Evolutionary conservation across 2,329 filamentous ascomycete genomes (phyloP), one percentile per base, ranked within the genome.

Genomic region (Hypoxylon rubiginosum): DNA sequence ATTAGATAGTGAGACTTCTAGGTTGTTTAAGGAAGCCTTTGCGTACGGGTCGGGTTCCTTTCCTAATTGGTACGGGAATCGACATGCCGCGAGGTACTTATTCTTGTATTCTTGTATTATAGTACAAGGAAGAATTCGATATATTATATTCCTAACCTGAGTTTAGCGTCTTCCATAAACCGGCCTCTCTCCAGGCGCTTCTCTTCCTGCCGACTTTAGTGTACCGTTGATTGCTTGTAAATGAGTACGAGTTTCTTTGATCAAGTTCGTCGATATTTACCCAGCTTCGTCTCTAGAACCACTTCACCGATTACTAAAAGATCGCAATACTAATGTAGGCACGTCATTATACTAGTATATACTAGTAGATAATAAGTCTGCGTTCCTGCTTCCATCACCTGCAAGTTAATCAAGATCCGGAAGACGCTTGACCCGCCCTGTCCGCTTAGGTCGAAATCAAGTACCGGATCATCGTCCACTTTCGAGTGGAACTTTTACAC

Each of bases 51-150:
- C 66, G 62, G 66, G 21, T 57, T 68, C 55, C 55, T 24, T 68
- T 65, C 66, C 66, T 60, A 63, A 60, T 68, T 17, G 15, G 66
- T 60, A 48, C 58, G 46, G 66, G 52, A 62, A 60, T 57, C 55
- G 52, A 66, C 53, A 51, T 60, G 62, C 66, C 58, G 62, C 62
- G 21, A 24, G 21, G 46, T 55, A 64, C 50, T 34, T 48, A 54
- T 34, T 65, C 34, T 54, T n/a, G 21, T 24, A 24, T 24, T 24
- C 2, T 24, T 2, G 21, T 15, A 39, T 13, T 15, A 15, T 39
- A n/a, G 49, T 53, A 52, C 48, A 54, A 57, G 62, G 58, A 60
- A 43, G 58, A 60, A 43, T 15, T 48, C 28, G 46, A 62, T 66
- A 62, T 60, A 60, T 60, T 60, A 28, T 58, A 34, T 46, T 54